Evolutionary conservation across 768 basidiomycete genomes (phyloP), one percentile per base, ranked within the genome.

Genomic region (Termitomyces sp.): DNA sequence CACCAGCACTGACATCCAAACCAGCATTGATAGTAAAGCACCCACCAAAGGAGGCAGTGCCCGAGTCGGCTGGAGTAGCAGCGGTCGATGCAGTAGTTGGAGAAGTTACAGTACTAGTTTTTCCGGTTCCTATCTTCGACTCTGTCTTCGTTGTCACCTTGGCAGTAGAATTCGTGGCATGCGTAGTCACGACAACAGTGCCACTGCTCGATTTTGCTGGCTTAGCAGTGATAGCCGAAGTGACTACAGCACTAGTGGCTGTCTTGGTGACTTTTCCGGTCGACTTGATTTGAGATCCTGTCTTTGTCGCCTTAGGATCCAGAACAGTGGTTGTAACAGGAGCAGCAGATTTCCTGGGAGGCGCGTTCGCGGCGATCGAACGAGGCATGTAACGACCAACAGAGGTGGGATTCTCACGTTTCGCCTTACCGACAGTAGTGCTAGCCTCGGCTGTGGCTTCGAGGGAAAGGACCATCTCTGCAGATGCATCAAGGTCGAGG

Each of bases 401-500:
- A 7, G 38, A 41, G 22, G 42, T 45, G 15, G 38, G 47, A 12
- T 38, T 41, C 5, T 45, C 58, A n/a, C 54, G 54, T 36, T 40
- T 45, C n/a, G 33, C 47, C 18, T 50, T 49, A 33, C 52, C 52
- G 32, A 65, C 51, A 7, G 54, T 60, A 22, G 57, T 54, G 29
- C 36, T 52, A 3, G 38, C 60, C 18, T 56, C 35, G 3, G 54
- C 63, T 1, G 50, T 47, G 15, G 54, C 71, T 1, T 68, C 66
- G 1, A 70, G 59, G 1, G 53, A 61, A 31, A 74, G 59, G 11
- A 44, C 61, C 60, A 73, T 59, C 20, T 63, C 60, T 0, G 73
- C 73, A 20, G 65, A 70, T 2, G 73, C 66, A 44, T 79, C 76
- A 43, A 78, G 60, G 2, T 74, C 68, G 36, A 82, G 59, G 64